These are phyloP conservation scores for Wickerhamomyces strasburgensis DNA, from an alignment of 805 yeast genomes.

Conservation along the genomic window DNA sequence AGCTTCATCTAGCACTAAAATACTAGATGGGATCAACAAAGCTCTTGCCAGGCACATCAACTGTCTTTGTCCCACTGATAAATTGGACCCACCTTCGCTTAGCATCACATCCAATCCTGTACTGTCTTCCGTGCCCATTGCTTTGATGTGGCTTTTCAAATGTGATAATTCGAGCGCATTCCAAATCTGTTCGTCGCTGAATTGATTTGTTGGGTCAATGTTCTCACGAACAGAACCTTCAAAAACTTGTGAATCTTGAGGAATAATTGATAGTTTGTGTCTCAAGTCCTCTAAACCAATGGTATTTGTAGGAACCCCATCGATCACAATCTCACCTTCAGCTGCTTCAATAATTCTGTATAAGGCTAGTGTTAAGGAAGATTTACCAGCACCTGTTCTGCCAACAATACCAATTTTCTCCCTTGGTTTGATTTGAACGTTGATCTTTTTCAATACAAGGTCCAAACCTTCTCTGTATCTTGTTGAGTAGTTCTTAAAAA, in stretches of 20 bases:
- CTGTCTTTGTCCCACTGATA: conserved; percentile 76
- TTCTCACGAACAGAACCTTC: conserved; percentile 83
- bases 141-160: conserved; percentile 57
- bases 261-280: conserved; percentile 75
- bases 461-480: conserved; percentile 80
- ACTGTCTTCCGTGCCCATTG: conserved; percentile 52
- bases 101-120: conserved; percentile 50
- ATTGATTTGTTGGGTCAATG: conserved; percentile 72
- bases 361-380: conserved; percentile 76
- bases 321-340: conserved; percentile 66
- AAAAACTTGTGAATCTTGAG: conserved; percentile 91
- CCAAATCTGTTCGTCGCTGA: conserved; percentile 81
- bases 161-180: conserved; percentile 72
- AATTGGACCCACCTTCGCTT: conserved; percentile 66
- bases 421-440: conserved; percentile 55
- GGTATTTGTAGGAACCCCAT: conserved; percentile 56
- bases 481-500: conserved; percentile 71
- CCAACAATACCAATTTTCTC: conserved; percentile 97
- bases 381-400: conserved; percentile 95
- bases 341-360: conserved; percentile 81
- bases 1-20: conserved; percentile 77
- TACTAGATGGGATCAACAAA: conserved; percentile 54
- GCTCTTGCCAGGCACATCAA: conserved; percentile 81
- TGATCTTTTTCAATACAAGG: conserved; percentile 66
- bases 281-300: conserved; percentile 79